Conservation (phyloP, 1,284 basidiomycete genomes). For the Neonothopanus nambi region DNA sequence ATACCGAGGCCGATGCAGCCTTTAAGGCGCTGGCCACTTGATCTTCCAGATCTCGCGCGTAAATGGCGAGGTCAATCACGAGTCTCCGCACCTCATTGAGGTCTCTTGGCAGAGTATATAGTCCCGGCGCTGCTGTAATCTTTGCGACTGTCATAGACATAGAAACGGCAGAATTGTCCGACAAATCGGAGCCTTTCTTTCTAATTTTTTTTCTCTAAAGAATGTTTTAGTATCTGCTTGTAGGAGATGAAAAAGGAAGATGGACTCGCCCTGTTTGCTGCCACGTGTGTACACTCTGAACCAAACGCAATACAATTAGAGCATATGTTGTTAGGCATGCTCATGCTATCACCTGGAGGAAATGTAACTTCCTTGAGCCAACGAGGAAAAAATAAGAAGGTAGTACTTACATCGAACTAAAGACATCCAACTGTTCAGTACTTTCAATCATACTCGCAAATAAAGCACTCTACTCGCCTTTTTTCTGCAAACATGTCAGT, state of each 20-base stretch:
- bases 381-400: neutral
- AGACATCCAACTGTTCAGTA: neutral
- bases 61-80: slow-evolving; percentile 15
- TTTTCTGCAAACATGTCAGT: neutral
- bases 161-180: neutral
- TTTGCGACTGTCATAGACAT: neutral
- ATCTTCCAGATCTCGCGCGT: slow-evolving; percentile 12
- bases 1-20: too few relatives aligned
- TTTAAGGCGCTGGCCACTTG: too few relatives aligned
- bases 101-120: slow-evolving; percentile 19
- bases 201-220: neutral
- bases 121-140: too few relatives aligned
- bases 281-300: slow-evolving; percentile 5
- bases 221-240: too few relatives aligned
- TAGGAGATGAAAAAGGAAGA: too few relatives aligned
- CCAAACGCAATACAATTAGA: slow-evolving; percentile 12
- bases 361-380: neutral
- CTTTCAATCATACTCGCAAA: neutral
- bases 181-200: slow-evolving; percentile 2
- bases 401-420: slow-evolving; percentile 3
- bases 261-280: neutral
- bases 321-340: slow-evolving; percentile 11
- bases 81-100: slow-evolving; percentile 9
- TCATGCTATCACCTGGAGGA: slow-evolving; percentile 10
- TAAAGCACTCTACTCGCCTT: neutral